These are phyloP conservation scores for Cucurbita pepo DNA, from an alignment of 306 rosid species.

Conservation along the genomic window DNA sequence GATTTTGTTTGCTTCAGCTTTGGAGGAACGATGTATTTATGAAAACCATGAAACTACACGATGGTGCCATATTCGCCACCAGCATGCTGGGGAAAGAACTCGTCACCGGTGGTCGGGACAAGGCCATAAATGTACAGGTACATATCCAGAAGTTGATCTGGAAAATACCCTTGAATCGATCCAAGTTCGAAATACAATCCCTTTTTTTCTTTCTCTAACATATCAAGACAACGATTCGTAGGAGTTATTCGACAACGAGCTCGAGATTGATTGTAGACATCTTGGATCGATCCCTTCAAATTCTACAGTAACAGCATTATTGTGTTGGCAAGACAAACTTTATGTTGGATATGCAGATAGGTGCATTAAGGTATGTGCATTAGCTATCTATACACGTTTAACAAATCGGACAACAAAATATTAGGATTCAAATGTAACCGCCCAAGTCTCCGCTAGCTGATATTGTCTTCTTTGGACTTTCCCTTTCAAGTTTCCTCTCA, in stretches of 20 bases:
- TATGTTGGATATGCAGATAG: conserved; percentile 61
- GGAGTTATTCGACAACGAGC: conserved; percentile 65
- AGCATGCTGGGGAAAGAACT: conserved; percentile 50
- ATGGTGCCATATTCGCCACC: conserved; percentile 53
- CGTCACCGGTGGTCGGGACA: conserved; percentile 84
- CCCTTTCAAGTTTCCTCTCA: too few species aligned
- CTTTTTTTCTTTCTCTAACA: not conserved
- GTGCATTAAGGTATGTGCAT: conserved; percentile 42
- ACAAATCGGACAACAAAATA: not conserved
- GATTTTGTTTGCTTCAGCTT: conserved; percentile 35
- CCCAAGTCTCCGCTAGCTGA: too few species aligned
- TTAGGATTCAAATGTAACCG: not conserved
- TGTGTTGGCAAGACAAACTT: conserved; percentile 63
- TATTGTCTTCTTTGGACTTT: too few species aligned
- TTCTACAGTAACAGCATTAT: conserved; percentile 49
- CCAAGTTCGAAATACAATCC: not conserved
- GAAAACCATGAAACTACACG: conserved; percentile 41
- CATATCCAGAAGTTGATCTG: conserved; percentile 3
- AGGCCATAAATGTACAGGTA: conserved; percentile 74
- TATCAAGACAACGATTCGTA: conserved; percentile 14
- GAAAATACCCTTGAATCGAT: not conserved
- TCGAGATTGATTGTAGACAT: conserved; percentile 38
- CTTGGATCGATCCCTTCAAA: conserved; percentile 43
- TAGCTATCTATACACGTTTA: not conserved
- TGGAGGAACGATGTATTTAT: conserved; percentile 67